phyloP scores from a whole-genome alignment of 495 filamentous ascomycete species.

The Bacidia gigantensis region DNA sequence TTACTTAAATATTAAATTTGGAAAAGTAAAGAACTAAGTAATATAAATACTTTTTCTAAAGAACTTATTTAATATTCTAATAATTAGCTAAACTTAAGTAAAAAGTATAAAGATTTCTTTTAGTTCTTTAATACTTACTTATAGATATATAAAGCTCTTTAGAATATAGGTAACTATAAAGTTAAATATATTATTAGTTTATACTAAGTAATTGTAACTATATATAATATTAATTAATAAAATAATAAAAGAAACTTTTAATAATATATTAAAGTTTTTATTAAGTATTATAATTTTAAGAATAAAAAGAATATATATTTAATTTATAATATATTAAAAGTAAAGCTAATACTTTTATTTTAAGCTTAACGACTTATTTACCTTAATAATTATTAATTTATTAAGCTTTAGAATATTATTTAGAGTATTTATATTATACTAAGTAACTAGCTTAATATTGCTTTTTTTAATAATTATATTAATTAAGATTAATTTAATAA shows the following conservation, averaged over 20 bases:
- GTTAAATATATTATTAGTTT: not conserved
- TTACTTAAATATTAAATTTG: not conserved
- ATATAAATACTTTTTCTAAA: no score
- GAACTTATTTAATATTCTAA: no score
- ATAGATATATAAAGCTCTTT: not conserved
- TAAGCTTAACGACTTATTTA: not conserved
- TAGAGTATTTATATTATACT: not conserved
- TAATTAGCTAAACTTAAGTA: no score
- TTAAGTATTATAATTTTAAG: not conserved
- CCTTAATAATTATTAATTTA: not conserved
- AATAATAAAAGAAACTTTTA: no score
- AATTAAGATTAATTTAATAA: not conserved
- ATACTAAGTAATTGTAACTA: not conserved
- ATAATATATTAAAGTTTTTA: no score
- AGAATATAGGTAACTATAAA: not conserved
- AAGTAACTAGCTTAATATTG: not conserved
- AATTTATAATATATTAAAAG: not conserved
- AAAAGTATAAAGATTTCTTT: no score
- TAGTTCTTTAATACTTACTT: no score
- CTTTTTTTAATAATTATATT: not conserved
- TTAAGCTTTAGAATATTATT: not conserved
- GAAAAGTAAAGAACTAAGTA: not conserved
- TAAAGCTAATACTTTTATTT: not conserved
- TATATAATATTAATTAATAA: not conserved
- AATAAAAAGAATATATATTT: not conserved